These are phyloP conservation scores for Gamsiella multidivaricata DNA, from an alignment of 192 early-diverging fungal genomes.

Conservation along the genomic window DNA sequence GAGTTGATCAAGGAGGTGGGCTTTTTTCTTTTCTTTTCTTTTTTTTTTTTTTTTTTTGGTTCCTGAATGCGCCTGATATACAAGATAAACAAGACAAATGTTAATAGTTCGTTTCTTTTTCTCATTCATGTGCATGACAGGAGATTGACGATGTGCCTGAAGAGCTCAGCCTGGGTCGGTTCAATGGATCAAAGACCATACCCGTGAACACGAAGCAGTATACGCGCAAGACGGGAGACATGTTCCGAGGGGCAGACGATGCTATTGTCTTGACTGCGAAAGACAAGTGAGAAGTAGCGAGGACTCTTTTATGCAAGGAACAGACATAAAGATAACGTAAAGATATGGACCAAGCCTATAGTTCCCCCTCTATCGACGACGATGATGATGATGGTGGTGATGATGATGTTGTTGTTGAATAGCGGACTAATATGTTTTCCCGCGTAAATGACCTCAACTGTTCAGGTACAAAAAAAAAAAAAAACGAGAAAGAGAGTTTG, in stretches of 20 bases:
- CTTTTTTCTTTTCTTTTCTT: not conserved
- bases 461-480: no score
- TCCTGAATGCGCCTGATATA: not conserved
- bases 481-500: no score
- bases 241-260: slow-evolving; percentile 68
- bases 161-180: slow-evolving; percentile 58
- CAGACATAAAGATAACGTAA: no score
- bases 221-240: slow-evolving; percentile 57
- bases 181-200: slow-evolving; percentile 67
- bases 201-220: slow-evolving; percentile 72
- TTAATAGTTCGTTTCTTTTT: not conserved
- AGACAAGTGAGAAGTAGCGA: not conserved
- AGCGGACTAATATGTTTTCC: no score
- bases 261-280: slow-evolving; percentile 54
- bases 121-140: slow-evolving; percentile 23
- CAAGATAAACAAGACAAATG: no score
- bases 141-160: slow-evolving; percentile 70
- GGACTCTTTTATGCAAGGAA: not conserved
- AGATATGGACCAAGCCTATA: not conserved
- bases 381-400: no score
- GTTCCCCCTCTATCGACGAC: no score
- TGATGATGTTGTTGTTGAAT: no score
- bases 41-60: not conserved
- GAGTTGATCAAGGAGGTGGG: slow-evolving; percentile 56
- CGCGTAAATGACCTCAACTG: no score